phyloP scores from a whole-genome alignment of 1,284 basidiomycete species.

The Coniferiporia sulphurascens region DNA sequence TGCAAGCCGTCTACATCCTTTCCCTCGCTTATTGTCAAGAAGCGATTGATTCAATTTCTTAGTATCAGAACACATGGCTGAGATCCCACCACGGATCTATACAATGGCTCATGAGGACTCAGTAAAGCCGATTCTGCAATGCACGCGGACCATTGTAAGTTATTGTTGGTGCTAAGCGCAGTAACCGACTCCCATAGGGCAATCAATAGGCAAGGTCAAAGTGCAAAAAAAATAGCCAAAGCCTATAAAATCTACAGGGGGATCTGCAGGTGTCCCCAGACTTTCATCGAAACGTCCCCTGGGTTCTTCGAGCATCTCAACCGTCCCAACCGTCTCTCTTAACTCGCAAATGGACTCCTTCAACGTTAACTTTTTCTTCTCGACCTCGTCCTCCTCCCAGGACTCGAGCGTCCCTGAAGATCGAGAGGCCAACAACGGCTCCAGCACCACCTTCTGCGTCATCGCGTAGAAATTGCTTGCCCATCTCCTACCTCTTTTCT shows the following conservation, averaged over 20 bases:
- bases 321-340: background rate
- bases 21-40: background rate
- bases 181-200: slow-evolving; percentile 1
- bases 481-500: background rate
- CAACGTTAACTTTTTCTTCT: background rate
- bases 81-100: background rate
- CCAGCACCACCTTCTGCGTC: slow-evolving; percentile 3
- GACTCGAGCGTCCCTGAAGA: slow-evolving; percentile 12
- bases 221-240: background rate
- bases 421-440: background rate
- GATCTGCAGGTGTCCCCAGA: background rate
- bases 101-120: background rate
- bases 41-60: background rate
- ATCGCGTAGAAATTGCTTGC: background rate
- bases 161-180: slow-evolving; percentile 1
- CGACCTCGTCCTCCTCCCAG: slow-evolving; percentile 2
- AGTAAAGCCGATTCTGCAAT: background rate
- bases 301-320: background rate
- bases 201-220: slow-evolving; percentile 1
- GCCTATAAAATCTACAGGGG: background rate
- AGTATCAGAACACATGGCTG: background rate
- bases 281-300: background rate
- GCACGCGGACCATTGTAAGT: background rate
- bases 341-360: slow-evolving; percentile 7
- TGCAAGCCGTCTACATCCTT: too few relatives aligned